phyloP scores from a whole-genome alignment of 2,329 filamentous ascomycete species.

The Colletotrichum costaricense region DNA sequence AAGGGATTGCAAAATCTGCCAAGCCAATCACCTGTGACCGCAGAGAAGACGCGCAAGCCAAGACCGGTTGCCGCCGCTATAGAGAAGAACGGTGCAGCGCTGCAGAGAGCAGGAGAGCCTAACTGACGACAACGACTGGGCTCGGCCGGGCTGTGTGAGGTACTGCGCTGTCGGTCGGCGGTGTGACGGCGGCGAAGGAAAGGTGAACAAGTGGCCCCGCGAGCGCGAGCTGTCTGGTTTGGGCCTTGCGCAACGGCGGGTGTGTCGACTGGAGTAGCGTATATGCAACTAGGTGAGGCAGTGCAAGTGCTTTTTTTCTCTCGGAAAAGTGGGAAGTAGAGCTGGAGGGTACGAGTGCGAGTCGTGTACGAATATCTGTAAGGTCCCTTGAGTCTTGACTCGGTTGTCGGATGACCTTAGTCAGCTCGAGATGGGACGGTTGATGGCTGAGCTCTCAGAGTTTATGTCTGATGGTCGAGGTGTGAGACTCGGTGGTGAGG shows the following conservation, averaged over 20 bases:
- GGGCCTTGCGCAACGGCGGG: conserved; percentile 15
- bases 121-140: neutral
- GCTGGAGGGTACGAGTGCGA: conserved; percentile 14
- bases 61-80: neutral
- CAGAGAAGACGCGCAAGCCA: conserved; percentile 17
- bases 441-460: neutral
- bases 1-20: neutral
- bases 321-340: conserved; percentile 27
- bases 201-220: neutral
- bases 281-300: conserved; percentile 26
- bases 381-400: neutral
- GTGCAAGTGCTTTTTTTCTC: conserved; percentile 1
- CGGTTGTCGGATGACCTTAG: neutral
- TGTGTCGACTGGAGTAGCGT: conserved; percentile 20
- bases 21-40: neutral
- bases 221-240: neutral
- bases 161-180: neutral
- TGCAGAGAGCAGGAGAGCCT: neutral
- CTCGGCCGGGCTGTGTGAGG: conserved; percentile 21
- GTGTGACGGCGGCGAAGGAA: neutral
- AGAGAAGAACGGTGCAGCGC: neutral
- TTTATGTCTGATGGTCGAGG: too few relatives aligned
- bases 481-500: neutral
- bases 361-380: conserved; percentile 11
- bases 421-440: neutral